Evolutionary conservation across 2,329 filamentous ascomycete genomes (phyloP).

Genomic region (Monosporascus ibericus): DNA sequence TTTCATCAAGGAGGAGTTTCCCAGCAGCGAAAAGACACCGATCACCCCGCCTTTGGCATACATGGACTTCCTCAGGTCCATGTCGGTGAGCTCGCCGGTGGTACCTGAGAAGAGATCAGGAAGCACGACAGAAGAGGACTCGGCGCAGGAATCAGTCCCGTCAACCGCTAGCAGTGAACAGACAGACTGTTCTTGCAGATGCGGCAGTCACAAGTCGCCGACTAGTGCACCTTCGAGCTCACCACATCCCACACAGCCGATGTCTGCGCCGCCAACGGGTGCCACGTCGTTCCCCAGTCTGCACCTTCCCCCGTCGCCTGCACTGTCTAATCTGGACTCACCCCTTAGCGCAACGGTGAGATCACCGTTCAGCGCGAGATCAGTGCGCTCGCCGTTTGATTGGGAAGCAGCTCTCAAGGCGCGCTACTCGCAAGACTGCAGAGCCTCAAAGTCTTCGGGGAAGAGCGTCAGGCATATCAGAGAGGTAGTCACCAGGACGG

Average conservation of each 20-base stretch:
- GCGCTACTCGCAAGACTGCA: slow-evolving; percentile 54
- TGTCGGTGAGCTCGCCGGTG: slow-evolving; percentile 67
- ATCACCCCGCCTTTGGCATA: slow-evolving; percentile 89
- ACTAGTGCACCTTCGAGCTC: slow-evolving; percentile 41
- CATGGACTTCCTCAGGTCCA: slow-evolving; percentile 83
- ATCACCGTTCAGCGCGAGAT: slow-evolving; percentile 69
- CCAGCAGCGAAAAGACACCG: slow-evolving; percentile 67
- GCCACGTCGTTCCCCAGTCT: slow-evolving; percentile 58
- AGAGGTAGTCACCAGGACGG: slow-evolving; percentile 89
- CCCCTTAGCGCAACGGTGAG: slow-evolving; percentile 59
- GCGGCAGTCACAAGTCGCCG: slow-evolving; percentile 46
- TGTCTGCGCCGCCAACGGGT: slow-evolving; percentile 57
- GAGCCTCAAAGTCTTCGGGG: slow-evolving; percentile 47
- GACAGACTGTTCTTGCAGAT: slow-evolving; percentile 52
- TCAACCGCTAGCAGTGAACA: slow-evolving; percentile 51
- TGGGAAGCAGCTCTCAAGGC: slow-evolving; percentile 69
- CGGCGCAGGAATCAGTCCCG: slow-evolving; percentile 38
- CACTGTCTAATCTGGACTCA: slow-evolving; percentile 61
- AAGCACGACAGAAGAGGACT: slow-evolving; percentile 42
- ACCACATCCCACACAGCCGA: slow-evolving; percentile 43
- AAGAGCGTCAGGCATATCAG: slow-evolving; percentile 66
- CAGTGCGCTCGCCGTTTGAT: slow-evolving; percentile 66
- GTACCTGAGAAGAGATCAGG: slow-evolving; percentile 49
- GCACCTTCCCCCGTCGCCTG: slow-evolving; percentile 71
- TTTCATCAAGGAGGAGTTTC: slow-evolving; percentile 58